These are phyloP conservation scores for Phytopythium kandeliae DNA, from an alignment of 352 stramenopile species.

Conservation along the genomic window DNA sequence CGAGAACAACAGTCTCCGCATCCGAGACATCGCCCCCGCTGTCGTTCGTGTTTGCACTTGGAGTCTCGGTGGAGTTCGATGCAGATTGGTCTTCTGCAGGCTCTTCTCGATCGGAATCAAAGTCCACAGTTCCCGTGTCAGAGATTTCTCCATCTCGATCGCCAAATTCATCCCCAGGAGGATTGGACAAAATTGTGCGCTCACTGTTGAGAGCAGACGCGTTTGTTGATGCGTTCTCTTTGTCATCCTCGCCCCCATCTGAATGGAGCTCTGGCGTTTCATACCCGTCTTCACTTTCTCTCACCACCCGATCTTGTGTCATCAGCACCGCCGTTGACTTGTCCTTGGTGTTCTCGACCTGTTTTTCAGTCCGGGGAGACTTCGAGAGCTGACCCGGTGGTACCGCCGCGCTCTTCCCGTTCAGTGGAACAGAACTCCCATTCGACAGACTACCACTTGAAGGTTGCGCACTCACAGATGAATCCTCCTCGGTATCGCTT, in stretches of 20 bases:
- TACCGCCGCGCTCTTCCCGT: neutral
- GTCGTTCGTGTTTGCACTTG: neutral
- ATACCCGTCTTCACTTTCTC: neutral
- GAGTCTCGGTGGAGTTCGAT: neutral
- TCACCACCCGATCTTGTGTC: no score
- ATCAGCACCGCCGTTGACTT: neutral
- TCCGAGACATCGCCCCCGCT: neutral
- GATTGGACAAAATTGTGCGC: neutral
- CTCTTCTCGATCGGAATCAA: conserved; percentile 9
- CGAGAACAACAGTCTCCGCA: neutral
- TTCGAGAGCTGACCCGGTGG: neutral
- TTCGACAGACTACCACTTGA: neutral
- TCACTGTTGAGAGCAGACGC: neutral
- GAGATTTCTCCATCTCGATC: conserved; percentile 18
- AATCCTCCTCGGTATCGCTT: conserved; percentile 18
- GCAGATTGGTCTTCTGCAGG: neutral
- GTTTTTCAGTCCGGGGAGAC: neutral
- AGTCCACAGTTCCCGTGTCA: conserved; percentile 25
- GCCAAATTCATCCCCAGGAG: neutral
- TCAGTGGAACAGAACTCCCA: neutral
- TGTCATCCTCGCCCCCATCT: neutral
- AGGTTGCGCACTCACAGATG: conserved; percentile 1
- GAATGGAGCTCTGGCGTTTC: conserved; percentile 5
- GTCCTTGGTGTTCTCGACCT: neutral
- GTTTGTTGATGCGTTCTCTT: neutral